Conservation (phyloP, 1,284 basidiomycete genomes). For the Trichosporon faecale region DNA sequence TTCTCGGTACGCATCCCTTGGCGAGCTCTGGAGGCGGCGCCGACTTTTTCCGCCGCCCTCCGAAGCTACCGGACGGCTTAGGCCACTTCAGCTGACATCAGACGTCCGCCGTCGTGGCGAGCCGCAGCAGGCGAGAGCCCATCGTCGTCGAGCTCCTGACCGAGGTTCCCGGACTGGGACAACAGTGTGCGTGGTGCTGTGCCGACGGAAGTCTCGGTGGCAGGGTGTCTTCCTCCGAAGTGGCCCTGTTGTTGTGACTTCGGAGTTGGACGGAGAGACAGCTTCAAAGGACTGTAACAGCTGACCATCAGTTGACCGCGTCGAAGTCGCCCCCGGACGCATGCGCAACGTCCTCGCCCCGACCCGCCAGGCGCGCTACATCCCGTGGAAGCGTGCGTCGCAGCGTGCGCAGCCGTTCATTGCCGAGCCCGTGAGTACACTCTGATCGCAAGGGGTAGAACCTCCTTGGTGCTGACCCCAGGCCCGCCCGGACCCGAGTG, state of each 20-base stretch:
- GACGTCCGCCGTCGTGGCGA: slow-evolving; percentile 24
- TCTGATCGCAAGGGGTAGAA: neutral
- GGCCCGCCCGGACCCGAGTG: neutral
- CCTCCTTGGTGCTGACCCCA: neutral
- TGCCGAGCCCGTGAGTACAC: slow-evolving; percentile 5
- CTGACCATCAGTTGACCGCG: slow-evolving; percentile 55
- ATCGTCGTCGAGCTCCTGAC: slow-evolving; percentile 41
- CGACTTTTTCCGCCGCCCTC: neutral
- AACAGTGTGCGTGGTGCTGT: slow-evolving; percentile 17
- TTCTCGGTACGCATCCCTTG: slow-evolving; percentile 22
- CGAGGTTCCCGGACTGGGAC: slow-evolving; percentile 38
- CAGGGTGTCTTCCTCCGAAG: neutral
- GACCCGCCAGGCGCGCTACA: slow-evolving; percentile 32
- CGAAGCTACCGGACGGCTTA: neutral
- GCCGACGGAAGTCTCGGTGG: neutral
- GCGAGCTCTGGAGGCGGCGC: too few relatives aligned
- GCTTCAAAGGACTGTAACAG: slow-evolving; percentile 22
- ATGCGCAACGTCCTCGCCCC: slow-evolving; percentile 41
- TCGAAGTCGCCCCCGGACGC: slow-evolving; percentile 37
- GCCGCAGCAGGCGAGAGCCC: slow-evolving; percentile 4
- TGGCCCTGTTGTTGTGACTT: slow-evolving; percentile 61
- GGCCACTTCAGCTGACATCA: slow-evolving; percentile 20
- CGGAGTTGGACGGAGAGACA: slow-evolving; percentile 47
- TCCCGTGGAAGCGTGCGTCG: slow-evolving; percentile 30
- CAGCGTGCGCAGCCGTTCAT: slow-evolving; percentile 10